Conservation (phyloP, 257 asterid species). For the Datura wrightii region DNA sequence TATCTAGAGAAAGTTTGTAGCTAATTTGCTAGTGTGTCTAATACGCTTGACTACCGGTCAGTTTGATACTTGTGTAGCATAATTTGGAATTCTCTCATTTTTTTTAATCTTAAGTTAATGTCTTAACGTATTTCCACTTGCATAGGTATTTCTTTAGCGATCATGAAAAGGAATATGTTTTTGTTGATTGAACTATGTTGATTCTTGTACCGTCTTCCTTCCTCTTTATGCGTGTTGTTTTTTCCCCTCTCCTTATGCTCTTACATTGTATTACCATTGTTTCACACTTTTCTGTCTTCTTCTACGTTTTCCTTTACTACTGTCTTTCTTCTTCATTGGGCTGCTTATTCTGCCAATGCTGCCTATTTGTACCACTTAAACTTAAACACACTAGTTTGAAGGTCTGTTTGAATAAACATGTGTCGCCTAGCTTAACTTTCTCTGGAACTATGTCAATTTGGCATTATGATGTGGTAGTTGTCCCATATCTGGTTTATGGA, state of each 20-base stretch:
- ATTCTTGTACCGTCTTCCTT: constrained; percentile 2
- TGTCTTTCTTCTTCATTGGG: neutral
- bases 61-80: neutral
- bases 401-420: neutral
- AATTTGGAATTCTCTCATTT: neutral
- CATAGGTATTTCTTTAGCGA: neutral
- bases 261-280: neutral
- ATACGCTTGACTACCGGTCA: neutral
- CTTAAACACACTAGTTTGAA: constrained; percentile 8
- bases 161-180: neutral
- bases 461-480: neutral
- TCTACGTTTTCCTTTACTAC: neutral
- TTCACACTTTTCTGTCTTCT: neutral
- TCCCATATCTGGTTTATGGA: neutral
- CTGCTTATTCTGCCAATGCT: neutral
- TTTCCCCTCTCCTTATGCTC: neutral
- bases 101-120: neutral
- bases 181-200: neutral
- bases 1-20: neutral
- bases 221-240: neutral
- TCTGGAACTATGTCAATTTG: neutral
- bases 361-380: neutral
- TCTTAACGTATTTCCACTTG: neutral
- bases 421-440: neutral
- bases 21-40: neutral